Base-by-base conservation (phyloP, 345 rosid genomes). In the Boechera retrofracta region DNA sequence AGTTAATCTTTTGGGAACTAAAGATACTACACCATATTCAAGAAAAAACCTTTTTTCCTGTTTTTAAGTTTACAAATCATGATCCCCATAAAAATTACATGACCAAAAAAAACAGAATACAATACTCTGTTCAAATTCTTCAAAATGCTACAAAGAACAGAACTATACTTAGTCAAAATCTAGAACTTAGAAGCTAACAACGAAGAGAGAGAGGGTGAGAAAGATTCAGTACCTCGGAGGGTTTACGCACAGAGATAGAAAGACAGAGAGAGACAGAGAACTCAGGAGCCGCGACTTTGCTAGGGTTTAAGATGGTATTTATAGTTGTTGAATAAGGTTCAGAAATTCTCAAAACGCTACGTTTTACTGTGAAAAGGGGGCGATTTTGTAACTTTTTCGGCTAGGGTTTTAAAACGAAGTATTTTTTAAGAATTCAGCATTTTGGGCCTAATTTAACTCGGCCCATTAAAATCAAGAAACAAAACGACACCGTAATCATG, bases 241-340 rank as follows among this genome's bases (percentile, higher is more conserved):
- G 45, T 59, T 59, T 9, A 36, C 15, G 29, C 64, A n/a, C 6
- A 58, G 29, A 26, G 9, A 39, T 11, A 39, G 42, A 39, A 10
- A 39, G 12, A 38, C 0, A 36, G 7, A 36, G 39, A 7, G 10
- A 2, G 13, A 18, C 12, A 35, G 29, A 59, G 45, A 38, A 5
- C 8, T 16, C 65, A 60, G 65, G 65, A 60, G 65, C 45, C 64
- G 64, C 31, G 64, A 60, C 4, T 16, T 18, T 10, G 15, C 65
- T 60, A 60, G 65, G 65, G 65, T 60, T 60, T 60, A 60, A 36
- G 65, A 60, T 4, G 29, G 7, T 60, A 5, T 60, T 18, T 47
- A 60, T 60, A 60, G 29, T 38, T 18, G 65, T 36, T 60, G 48
- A 36, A 60, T 16, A 60, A 60, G 29, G 29, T 12, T 59, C 15